These are phyloP conservation scores for Talaromyces borbonicus DNA, from an alignment of 495 filamentous ascomycete species.

Conservation along the genomic window DNA sequence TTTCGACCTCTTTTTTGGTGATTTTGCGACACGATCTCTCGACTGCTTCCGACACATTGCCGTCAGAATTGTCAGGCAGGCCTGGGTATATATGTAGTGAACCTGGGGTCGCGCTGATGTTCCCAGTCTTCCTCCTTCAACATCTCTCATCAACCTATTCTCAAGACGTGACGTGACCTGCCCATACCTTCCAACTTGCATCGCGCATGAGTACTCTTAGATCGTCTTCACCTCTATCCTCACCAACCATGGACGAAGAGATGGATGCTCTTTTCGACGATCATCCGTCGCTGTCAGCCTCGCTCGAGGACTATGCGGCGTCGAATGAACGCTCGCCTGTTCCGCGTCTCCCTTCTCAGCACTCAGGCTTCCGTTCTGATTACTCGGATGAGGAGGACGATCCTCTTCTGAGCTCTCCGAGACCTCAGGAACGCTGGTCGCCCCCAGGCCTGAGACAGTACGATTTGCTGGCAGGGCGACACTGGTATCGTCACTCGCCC, in stretches of 20 bases:
- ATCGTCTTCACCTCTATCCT: slow-evolving; percentile 13
- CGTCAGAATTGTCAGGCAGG: background rate
- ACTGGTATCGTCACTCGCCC: slow-evolving; percentile 53
- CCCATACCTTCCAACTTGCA: too few species aligned
- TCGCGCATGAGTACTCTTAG: slow-evolving; percentile 5
- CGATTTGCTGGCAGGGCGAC: slow-evolving; percentile 36
- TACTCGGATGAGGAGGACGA: slow-evolving; percentile 42
- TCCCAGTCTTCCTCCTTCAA: too few species aligned
- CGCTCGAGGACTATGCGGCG: slow-evolving; percentile 62
- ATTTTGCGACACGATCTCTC: slow-evolving; percentile 1
- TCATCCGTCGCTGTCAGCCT: slow-evolving; percentile 60
- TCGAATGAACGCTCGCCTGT: slow-evolving; percentile 41
- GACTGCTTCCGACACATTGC: background rate
- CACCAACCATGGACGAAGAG: slow-evolving; percentile 40
- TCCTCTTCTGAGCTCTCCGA: too few species aligned
- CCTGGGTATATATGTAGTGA: too few species aligned
- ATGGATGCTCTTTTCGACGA: slow-evolving; percentile 50
- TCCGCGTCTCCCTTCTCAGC: slow-evolving; percentile 57
- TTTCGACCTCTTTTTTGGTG: background rate
- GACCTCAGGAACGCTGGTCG: slow-evolving; percentile 40
- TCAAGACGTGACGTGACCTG: background rate
- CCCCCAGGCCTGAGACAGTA: slow-evolving; percentile 49
- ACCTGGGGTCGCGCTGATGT: too few species aligned
- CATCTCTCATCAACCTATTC: background rate
- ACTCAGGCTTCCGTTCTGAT: slow-evolving; percentile 66